These are phyloP conservation scores for Arabidopsis arenosa DNA, from an alignment of 345 rosid genomes.

Conservation along the genomic window DNA sequence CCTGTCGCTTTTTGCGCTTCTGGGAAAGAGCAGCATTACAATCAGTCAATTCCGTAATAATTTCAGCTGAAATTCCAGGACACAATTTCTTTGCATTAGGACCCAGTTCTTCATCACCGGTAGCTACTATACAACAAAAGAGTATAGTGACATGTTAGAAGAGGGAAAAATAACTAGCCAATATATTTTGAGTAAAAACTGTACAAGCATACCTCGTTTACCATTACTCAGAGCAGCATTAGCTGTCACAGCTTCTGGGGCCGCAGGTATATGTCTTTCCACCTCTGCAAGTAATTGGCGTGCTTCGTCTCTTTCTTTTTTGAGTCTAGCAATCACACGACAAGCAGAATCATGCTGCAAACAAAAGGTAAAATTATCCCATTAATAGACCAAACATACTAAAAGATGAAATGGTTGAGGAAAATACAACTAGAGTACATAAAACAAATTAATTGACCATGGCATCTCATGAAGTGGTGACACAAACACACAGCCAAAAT, in stretches of 20 bases:
- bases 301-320: slow-evolving; percentile 93
- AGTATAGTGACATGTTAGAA: slow-evolving; percentile 19
- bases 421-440: background rate
- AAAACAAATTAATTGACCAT: background rate
- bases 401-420: slow-evolving; percentile 5
- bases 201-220: slow-evolving; percentile 63
- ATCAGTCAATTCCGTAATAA: slow-evolving; percentile 77
- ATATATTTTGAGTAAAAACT: background rate
- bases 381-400: slow-evolving; percentile 15
- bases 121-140: slow-evolving; percentile 45
- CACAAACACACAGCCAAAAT: slow-evolving; percentile 8
- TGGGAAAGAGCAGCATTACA: slow-evolving; percentile 91
- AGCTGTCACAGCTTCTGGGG: slow-evolving; percentile 52
- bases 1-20: slow-evolving; percentile 87
- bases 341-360: slow-evolving; percentile 99
- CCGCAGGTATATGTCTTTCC: slow-evolving; percentile 73
- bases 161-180: background rate
- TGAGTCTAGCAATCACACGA: slow-evolving; percentile 98
- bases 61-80: slow-evolving; percentile 71
- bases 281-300: slow-evolving; percentile 78
- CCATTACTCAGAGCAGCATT: slow-evolving; percentile 78
- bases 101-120: slow-evolving; percentile 59
- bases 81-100: slow-evolving; percentile 59
- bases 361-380: background rate
- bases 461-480: slow-evolving; percentile 4